Evolutionary conservation across 805 yeast species (phyloP).

Genomic region (Gaillardinia entomophila): DNA sequence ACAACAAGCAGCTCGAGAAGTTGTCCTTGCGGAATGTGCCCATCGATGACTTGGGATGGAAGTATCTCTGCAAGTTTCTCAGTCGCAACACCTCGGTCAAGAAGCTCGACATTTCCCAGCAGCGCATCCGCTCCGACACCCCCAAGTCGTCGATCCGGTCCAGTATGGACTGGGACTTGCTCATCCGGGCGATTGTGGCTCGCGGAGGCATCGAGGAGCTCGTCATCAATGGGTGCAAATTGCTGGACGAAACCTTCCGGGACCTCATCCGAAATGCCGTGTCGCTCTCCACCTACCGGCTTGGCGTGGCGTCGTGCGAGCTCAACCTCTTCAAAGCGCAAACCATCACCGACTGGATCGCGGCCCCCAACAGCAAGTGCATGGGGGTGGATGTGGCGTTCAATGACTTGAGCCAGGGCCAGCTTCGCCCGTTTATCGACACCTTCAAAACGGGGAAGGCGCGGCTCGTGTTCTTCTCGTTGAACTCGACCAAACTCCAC

Average conservation of each 20-base stretch:
- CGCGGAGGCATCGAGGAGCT: constrained; percentile 54
- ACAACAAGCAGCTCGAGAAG: constrained; percentile 42
- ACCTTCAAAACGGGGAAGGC: constrained; percentile 29
- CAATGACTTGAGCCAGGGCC: constrained; percentile 45
- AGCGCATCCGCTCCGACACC: constrained; percentile 42
- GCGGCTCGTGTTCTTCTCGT: constrained; percentile 45
- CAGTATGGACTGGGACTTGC: constrained; percentile 49
- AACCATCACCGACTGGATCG: constrained; percentile 44
- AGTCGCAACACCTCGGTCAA: constrained; percentile 36
- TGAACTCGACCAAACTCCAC: constrained; percentile 45
- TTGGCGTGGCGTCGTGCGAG: constrained; percentile 51
- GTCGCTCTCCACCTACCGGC: constrained; percentile 37
- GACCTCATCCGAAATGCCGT: constrained; percentile 39
- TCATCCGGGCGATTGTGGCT: constrained; percentile 33
- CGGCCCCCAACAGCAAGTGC: constrained; percentile 38
- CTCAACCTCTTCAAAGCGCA: constrained; percentile 37
- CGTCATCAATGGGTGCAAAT: constrained; percentile 52
- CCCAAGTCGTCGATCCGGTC: constrained; percentile 33
- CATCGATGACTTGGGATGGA: constrained; percentile 49
- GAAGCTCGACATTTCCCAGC: constrained; percentile 54
- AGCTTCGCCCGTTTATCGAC: constrained; percentile 40
- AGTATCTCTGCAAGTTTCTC: constrained; percentile 43
- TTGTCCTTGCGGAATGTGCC: constrained; percentile 52
- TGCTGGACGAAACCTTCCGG: constrained; percentile 36
- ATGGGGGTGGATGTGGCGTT: constrained; percentile 53